These are phyloP conservation scores for Neolecta irregularis DNA, from an alignment of 1,139 yeast species.

Conservation along the genomic window DNA sequence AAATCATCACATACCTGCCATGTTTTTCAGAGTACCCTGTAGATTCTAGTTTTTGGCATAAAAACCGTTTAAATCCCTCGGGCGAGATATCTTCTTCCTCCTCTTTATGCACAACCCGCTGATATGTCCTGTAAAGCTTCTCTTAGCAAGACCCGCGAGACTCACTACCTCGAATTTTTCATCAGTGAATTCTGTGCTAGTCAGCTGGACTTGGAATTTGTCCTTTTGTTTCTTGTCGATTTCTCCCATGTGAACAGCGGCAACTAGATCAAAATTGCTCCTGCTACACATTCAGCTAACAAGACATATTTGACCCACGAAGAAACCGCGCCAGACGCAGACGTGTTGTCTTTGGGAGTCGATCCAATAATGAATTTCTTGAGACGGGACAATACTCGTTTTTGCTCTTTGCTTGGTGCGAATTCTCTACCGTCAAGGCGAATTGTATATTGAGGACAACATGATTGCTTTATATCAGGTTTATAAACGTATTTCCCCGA, in stretches of 20 bases:
- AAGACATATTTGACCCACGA: conserved; percentile 6
- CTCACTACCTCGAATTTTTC: conserved; percentile 37
- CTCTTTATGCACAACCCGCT: conserved; percentile 52
- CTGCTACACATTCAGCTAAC: too few relatives aligned
- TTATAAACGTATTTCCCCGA: conserved; percentile 64
- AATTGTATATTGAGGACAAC: conserved; percentile 76
- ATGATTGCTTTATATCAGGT: conserved; percentile 53
- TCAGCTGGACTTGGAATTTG: conserved; percentile 37
- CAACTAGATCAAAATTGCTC: too few relatives aligned
- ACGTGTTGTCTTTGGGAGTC: too few relatives aligned
- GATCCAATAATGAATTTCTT: conserved; percentile 27
- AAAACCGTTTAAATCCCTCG: conserved; percentile 42
- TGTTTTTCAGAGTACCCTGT: conserved; percentile 16
- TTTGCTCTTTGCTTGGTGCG: conserved; percentile 46
- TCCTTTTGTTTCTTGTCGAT: conserved; percentile 1
- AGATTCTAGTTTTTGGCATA: conserved; percentile 46
- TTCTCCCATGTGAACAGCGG: too few relatives aligned
- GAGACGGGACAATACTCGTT: conserved; percentile 51
- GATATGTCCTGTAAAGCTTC: conserved; percentile 46
- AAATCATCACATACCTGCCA: conserved; percentile 16
- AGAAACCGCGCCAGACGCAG: background rate
- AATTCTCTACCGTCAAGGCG: conserved; percentile 40
- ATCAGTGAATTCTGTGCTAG: conserved; percentile 35
- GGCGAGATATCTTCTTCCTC: conserved; percentile 31
- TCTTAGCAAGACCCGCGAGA: background rate